A percentile compares a stretch with the other conserved stretches of the same genome.
Evolutionary conservation across 371 early-diverging fungal genomes (phyloP).

Genomic region (Paramicrosporidium saccamoebae): DNA sequence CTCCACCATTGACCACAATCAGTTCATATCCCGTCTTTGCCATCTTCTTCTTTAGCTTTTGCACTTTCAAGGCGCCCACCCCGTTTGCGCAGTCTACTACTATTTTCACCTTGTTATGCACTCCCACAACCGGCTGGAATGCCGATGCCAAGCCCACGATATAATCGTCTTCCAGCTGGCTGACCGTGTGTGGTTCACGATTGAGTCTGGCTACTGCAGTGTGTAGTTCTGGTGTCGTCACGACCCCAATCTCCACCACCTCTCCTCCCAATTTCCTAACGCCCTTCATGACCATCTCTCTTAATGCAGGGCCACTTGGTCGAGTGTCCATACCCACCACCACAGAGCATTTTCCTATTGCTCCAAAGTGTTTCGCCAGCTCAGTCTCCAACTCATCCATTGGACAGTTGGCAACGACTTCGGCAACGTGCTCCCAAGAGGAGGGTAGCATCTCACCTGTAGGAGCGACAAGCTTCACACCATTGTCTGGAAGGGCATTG

Average conservation of each 20-base stretch:
- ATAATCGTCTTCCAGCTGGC: conserved; percentile 68
- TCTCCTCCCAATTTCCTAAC: conserved; percentile 20
- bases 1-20: conserved; percentile 22
- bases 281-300: conserved; percentile 39
- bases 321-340: conserved; percentile 74
- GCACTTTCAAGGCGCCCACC: conserved; percentile 72
- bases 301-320: conserved; percentile 56
- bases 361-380: too few species aligned
- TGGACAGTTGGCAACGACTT: conserved; percentile 41
- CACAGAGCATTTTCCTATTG: too few species aligned
- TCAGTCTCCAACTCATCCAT: conserved; percentile 14
- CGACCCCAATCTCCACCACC: conserved; percentile 40
- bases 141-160: conserved; percentile 52
- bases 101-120: conserved; percentile 12
- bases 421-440: conserved; percentile 81
- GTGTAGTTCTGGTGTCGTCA: conserved; percentile 92
- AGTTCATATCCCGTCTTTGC: conserved; percentile 21
- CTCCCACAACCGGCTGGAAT: conserved; percentile 37
- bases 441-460: conserved; percentile 92
- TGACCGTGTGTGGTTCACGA: conserved; percentile 73
- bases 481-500: conserved; percentile 93
- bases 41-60: conserved; percentile 23
- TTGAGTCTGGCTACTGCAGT: conserved; percentile 67
- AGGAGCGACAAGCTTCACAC: conserved; percentile 95
- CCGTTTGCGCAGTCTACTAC: conserved; percentile 83